Conservation (phyloP, 2,329 filamentous ascomycete genomes). For the Juglanconis sp. region DNA sequence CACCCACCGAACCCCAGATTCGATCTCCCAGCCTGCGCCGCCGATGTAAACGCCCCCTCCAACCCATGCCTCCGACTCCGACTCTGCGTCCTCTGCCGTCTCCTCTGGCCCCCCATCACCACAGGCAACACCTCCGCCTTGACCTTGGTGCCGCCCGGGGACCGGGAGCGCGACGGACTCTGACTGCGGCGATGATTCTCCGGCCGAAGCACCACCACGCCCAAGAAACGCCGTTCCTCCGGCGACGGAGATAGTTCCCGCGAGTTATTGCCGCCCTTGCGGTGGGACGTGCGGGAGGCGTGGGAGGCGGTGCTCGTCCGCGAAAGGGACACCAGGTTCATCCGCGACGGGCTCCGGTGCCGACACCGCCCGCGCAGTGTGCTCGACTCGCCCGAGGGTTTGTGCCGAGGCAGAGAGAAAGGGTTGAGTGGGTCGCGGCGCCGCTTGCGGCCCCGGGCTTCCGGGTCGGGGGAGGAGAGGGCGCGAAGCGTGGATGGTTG, state of each 20-base stretch:
- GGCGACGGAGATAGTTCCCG: too few relatives aligned
- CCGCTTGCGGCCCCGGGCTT: conserved; percentile 35
- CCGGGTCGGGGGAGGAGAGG: conserved; percentile 30
- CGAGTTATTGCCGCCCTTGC: conserved; percentile 4
- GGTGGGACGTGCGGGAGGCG: conserved; percentile 23
- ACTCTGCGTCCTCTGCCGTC: conserved; percentile 37
- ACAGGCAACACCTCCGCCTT: conserved; percentile 21
- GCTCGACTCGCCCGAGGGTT: conserved; percentile 35
- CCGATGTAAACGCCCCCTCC: conserved; percentile 10
- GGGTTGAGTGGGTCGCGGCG: conserved; percentile 29
- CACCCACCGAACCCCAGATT: conserved; percentile 14
- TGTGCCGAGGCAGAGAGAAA: conserved; percentile 22
- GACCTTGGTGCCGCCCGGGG: conserved; percentile 5
- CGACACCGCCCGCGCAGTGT: conserved; percentile 40
- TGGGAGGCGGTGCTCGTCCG: background rate
- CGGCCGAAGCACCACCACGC: conserved; percentile 29
- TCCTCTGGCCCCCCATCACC: conserved; percentile 20
- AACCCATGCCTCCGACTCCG: conserved; percentile 28
- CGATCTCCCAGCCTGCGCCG: conserved; percentile 9
- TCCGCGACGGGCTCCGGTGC: conserved; percentile 34
- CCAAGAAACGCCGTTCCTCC: background rate
- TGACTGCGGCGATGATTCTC: conserved; percentile 28
- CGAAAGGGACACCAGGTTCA: conserved; percentile 31
- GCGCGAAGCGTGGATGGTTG: conserved; percentile 15
- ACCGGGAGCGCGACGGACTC: conserved; percentile 35